A percentile compares a stretch with the other conserved stretches of the same genome.
phyloP scores from a whole-genome alignment of 106 monocot species.

The Allium sativum region DNA sequence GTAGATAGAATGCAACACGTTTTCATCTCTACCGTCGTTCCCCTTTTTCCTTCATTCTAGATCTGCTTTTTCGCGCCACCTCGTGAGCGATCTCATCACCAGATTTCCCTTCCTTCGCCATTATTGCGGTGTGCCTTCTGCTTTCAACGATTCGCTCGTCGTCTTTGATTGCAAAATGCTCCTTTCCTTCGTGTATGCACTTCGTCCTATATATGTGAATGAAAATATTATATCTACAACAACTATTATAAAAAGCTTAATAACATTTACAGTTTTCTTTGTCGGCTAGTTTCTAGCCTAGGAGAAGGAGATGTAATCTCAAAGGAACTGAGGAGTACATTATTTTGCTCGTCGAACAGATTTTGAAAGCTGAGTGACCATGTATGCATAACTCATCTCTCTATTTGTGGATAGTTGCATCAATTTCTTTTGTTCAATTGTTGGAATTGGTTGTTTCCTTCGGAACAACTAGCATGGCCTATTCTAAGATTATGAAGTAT shows the following conservation, averaged over 20 bases:
- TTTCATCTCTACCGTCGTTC: too few relatives aligned
- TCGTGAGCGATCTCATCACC: too few relatives aligned
- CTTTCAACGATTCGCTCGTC: too few relatives aligned
- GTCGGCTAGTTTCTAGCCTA: slow-evolving; percentile 50
- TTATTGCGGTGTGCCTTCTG: too few relatives aligned
- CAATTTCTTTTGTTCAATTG: background rate
- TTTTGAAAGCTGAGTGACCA: slow-evolving; percentile 12
- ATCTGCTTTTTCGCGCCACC: too few relatives aligned
- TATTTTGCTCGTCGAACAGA: slow-evolving; percentile 49
- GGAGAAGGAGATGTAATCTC: slow-evolving; percentile 45
- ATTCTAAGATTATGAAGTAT: too few relatives aligned
- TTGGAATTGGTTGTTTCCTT: background rate
- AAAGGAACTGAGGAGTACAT: slow-evolving; percentile 36
- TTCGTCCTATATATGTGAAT: background rate
- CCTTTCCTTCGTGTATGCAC: slow-evolving; percentile 55
- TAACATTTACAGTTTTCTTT: background rate
- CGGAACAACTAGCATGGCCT: too few relatives aligned
- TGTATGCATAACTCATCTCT: slow-evolving; percentile 19
- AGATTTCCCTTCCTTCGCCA: too few relatives aligned
- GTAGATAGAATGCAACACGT: too few relatives aligned
- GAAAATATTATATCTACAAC: background rate
- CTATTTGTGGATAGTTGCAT: slow-evolving; percentile 58
- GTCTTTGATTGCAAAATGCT: too few relatives aligned
- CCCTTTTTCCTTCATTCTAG: too few relatives aligned
- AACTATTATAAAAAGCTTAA: background rate